Base-by-base conservation (phyloP, 768 basidiomycete species). In the Termitomyces sp. region DNA sequence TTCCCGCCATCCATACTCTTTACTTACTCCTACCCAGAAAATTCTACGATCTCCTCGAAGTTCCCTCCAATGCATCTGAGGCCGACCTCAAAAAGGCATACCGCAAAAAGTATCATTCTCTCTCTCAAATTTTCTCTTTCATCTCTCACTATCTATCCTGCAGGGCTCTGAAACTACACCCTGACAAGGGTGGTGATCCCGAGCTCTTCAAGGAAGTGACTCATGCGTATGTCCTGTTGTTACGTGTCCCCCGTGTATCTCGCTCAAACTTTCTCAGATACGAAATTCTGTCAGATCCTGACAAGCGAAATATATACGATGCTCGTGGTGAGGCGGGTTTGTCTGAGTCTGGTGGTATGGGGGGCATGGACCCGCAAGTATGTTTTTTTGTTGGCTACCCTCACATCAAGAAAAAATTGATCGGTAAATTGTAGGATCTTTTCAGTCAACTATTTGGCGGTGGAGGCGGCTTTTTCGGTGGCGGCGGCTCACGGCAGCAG, bases 201-300 rank as follows among this genome's bases (percentile, higher is more conserved):
- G 96, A 98, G 71, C 72, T 90, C 53, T 98, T 98, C 86, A 98
- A 98, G 69, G 93, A 98, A 69, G 89, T 98, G 38, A 95, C 92
- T 10, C 92, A 94, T 76, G 92, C 92, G 89, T 94, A 78, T 60
- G 91, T 80, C n/a, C 23, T 31, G 17, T 17, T 9, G 56, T 56
- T 56, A 54, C 50, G 49, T 54, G 56, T 47, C 52, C 52, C n/a
- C 51, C 40, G 15, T 53, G 37, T 23, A 26, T 47, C 58, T 19
- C 37, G 50, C 44, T 56, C 49, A 56, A 41, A 58, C 49, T 35
- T 48, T 50, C 46, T 1, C 66, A 95, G 94, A 50, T 98, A 98
- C 67, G 94, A 98, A 76, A 78, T 98, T 53, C 77, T 98, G 14
- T 95, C 94, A 50, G 96, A 98, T 68, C 71, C 87, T 11, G 85